Evolutionary conservation across 352 stramenopile species (phyloP).

Genomic region (Phytophthora crassamura): DNA sequence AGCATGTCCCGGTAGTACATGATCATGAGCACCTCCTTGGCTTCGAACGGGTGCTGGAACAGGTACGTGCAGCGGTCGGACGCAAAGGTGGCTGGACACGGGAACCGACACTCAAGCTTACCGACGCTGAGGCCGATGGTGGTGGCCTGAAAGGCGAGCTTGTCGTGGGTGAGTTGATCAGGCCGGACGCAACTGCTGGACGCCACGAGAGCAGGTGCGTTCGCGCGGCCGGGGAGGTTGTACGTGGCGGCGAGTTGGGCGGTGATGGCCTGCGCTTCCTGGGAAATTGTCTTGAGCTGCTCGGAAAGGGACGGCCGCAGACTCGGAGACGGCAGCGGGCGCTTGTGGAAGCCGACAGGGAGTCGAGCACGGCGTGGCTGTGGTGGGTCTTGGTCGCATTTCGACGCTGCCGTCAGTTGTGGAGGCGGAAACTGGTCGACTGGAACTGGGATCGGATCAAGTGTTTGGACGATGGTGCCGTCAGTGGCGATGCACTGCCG

Average conservation of each 20-base stretch:
- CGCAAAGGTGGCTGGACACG: slow-evolving; percentile 60
- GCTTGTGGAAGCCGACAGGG: neutral
- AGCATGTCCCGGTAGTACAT: slow-evolving; percentile 83
- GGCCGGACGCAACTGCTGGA: neutral
- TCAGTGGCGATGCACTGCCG: slow-evolving; percentile 4
- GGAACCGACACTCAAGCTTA: slow-evolving; percentile 68
- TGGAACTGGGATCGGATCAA: neutral
- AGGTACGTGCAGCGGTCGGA: slow-evolving; percentile 66
- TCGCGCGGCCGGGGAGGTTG: slow-evolving; percentile 34
- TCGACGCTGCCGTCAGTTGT: slow-evolving; percentile 11
- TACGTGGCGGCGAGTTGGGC: slow-evolving; percentile 52
- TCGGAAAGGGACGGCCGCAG: slow-evolving; percentile 60
- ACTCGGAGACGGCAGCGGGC: slow-evolving; percentile 17
- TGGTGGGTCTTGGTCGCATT: slow-evolving; percentile 9
- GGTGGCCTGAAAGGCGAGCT: slow-evolving; percentile 46
- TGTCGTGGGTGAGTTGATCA: slow-evolving; percentile 3
- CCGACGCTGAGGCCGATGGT: slow-evolving; percentile 59
- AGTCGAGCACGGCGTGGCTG: slow-evolving; percentile 11
- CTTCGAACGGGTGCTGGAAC: slow-evolving; percentile 75
- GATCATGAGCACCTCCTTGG: slow-evolving; percentile 74
- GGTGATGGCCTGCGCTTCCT: slow-evolving; percentile 57
- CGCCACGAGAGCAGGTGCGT: slow-evolving; percentile 2
- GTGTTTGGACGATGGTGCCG: neutral
- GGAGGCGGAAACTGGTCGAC: neutral
- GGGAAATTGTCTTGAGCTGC: slow-evolving; percentile 69